Evolutionary conservation across 2,329 filamentous ascomycete species (phyloP).

Genomic region (Claviceps sp.): DNA sequence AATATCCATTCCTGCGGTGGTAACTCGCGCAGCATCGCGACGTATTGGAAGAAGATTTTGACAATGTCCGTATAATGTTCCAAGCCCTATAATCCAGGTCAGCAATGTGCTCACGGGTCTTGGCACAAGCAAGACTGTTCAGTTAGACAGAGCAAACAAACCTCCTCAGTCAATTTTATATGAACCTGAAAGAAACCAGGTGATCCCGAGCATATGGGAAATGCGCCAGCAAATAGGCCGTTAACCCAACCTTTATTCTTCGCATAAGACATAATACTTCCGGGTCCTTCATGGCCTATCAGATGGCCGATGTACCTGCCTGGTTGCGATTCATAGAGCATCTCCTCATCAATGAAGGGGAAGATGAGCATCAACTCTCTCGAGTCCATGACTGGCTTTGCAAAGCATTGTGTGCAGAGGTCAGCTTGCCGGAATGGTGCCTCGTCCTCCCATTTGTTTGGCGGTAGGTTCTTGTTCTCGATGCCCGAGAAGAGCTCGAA

Average conservation of each 20-base stretch:
- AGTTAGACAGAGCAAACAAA: constrained; percentile 15
- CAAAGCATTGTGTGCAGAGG: constrained; percentile 59
- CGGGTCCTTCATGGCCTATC: constrained; percentile 84
- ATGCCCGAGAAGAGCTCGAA: constrained; percentile 70
- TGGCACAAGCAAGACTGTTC: not conserved
- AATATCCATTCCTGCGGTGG: constrained; percentile 88
- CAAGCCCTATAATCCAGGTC: constrained; percentile 35
- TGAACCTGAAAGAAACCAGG: constrained; percentile 69
- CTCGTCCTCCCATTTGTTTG: constrained; percentile 40
- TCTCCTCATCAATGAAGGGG: constrained; percentile 73
- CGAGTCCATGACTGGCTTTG: constrained; percentile 83
- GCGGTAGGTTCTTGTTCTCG: constrained; percentile 64
- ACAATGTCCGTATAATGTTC: constrained; percentile 71
- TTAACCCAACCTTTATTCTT: constrained; percentile 88
- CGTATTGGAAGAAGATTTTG: constrained; percentile 81
- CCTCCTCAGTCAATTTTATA: constrained; percentile 72
- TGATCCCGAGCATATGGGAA: constrained; percentile 61
- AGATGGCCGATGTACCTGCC: constrained; percentile 78
- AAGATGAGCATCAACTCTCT: constrained; percentile 70
- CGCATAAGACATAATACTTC: constrained; percentile 80
- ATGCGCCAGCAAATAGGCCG: constrained; percentile 62
- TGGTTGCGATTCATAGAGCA: constrained; percentile 66
- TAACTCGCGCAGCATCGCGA: constrained; percentile 68
- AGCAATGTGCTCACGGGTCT: not conserved
- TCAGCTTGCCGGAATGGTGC: constrained; percentile 35